phyloP scores from a whole-genome alignment of 1,139 yeast species.

The Yamadazyma blattariae region DNA sequence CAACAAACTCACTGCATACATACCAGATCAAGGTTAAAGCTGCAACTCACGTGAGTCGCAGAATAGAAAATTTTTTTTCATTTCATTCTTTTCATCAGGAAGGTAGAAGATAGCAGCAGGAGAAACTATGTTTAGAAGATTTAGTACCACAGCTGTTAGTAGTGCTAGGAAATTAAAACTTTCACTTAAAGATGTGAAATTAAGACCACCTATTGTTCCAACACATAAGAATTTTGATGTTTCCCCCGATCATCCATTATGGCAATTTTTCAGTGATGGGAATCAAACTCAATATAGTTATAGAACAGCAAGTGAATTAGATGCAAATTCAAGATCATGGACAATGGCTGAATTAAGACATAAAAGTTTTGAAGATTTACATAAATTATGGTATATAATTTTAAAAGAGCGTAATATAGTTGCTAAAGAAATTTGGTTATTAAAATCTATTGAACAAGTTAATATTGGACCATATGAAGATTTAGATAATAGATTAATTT shows the following conservation, averaged over 20 bases:
- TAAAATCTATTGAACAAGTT: slow-evolving; percentile 26
- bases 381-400: slow-evolving; percentile 84
- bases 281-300: slow-evolving; percentile 47
- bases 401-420: slow-evolving; percentile 79
- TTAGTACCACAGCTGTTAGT: background rate
- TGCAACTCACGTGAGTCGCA: no score
- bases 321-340: slow-evolving; percentile 75
- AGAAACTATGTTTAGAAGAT: slow-evolving; percentile 1
- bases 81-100: no score
- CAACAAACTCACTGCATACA: no score
- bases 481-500: slow-evolving; percentile 34
- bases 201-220: slow-evolving; percentile 87
- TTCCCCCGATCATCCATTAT: slow-evolving; percentile 85
- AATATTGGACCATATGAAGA: slow-evolving; percentile 25
- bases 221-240: slow-evolving; percentile 69
- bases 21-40: no score
- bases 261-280: slow-evolving; percentile 83
- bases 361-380: slow-evolving; percentile 89
- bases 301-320: slow-evolving; percentile 58
- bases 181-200: slow-evolving; percentile 32
- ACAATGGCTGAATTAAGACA: slow-evolving; percentile 82
- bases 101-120: no score
- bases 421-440: slow-evolving; percentile 66
- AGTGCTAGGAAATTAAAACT: slow-evolving; percentile 20
- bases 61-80: no score